These are phyloP conservation scores for Aspergillus biplanus DNA, from an alignment of 495 filamentous ascomycete genomes.

Conservation along the genomic window DNA sequence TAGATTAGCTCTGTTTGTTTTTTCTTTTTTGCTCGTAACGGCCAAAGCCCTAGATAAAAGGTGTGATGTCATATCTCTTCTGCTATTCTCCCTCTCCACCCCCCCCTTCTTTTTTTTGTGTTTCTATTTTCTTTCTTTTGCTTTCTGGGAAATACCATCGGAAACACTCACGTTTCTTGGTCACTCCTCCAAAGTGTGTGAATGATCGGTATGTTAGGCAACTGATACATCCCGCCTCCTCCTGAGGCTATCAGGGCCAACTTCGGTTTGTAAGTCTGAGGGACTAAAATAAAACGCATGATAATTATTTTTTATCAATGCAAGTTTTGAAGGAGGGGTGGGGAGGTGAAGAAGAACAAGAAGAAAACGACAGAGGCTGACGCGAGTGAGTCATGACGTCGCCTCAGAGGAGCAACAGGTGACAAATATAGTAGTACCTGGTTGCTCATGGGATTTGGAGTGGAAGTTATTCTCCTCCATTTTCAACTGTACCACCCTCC, in stretches of 20 bases:
- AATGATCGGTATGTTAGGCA: conserved; percentile 34
- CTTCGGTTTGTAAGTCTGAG: conserved; percentile 9
- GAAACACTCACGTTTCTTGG: conserved; percentile 21
- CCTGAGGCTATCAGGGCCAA: conserved; percentile 1
- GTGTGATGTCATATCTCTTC: conserved; percentile 26
- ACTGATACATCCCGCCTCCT: conserved; percentile 46
- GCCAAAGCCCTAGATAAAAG: neutral
- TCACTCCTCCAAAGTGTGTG: conserved; percentile 19
- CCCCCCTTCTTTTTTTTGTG: neutral
- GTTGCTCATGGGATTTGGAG: conserved; percentile 36
- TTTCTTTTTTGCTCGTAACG: neutral
- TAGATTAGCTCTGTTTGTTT: conserved; percentile 4
- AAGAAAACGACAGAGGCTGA: conserved; percentile 17
- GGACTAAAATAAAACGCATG: neutral
- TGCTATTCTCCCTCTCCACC: neutral
- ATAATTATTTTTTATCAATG: conserved; percentile 2
- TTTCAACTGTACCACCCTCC: conserved; percentile 31
- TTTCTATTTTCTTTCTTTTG: neutral
- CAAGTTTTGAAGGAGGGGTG: conserved; percentile 2
- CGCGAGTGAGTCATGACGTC: conserved; percentile 42
- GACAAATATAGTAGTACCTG: conserved; percentile 42
- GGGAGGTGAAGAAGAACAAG: conserved; percentile 10
- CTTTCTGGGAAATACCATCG: conserved; percentile 4
- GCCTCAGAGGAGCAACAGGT: conserved; percentile 36
- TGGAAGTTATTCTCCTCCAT: conserved; percentile 27